Conservation (phyloP, 768 basidiomycete genomes). For the Lentinula lateritia region DNA sequence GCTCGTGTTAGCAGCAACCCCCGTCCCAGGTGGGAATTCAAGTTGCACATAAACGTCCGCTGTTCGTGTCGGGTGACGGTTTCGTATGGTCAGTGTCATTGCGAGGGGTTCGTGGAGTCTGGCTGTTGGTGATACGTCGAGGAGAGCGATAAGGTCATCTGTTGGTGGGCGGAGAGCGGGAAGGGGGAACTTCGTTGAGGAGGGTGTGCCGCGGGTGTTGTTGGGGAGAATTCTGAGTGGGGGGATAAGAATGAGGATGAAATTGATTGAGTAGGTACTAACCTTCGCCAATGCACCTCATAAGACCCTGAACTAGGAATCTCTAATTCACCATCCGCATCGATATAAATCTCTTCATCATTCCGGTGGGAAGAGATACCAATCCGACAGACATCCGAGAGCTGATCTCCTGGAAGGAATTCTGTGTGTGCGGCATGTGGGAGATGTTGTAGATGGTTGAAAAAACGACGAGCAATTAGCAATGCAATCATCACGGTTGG, state of each 20-base stretch:
- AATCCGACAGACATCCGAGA: conserved; percentile 52
- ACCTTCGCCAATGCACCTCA: conserved; percentile 64
- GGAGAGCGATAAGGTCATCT: conserved; percentile 60
- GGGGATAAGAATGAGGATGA: conserved; percentile 2
- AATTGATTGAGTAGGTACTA: conserved; percentile 8
- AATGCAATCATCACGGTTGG: not conserved
- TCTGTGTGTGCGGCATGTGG: conserved; percentile 29
- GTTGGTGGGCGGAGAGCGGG: conserved; percentile 57
- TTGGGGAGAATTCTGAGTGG: conserved; percentile 38
- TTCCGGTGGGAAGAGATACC: conserved; percentile 23
- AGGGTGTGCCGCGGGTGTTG: conserved; percentile 34
- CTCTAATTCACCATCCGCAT: conserved; percentile 29
- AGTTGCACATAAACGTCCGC: conserved; percentile 69
- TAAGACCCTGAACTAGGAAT: conserved; percentile 55
- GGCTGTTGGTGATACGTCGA: conserved; percentile 57
- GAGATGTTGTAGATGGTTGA: not conserved
- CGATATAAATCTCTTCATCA: conserved; percentile 9
- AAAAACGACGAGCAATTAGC: not conserved
- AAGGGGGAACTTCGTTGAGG: conserved; percentile 49
- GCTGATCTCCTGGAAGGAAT: conserved; percentile 60
- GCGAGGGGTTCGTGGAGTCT: conserved; percentile 57
- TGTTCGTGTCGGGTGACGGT: conserved; percentile 55
- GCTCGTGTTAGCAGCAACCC: conserved; percentile 5
- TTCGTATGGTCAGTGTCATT: conserved; percentile 58
- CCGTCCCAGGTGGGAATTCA: conserved; percentile 43